Evolutionary conservation across 2,329 filamentous ascomycete species (phyloP), one percentile per base, ranked within the genome.

Genomic region (Aspergillus sp.): DNA sequence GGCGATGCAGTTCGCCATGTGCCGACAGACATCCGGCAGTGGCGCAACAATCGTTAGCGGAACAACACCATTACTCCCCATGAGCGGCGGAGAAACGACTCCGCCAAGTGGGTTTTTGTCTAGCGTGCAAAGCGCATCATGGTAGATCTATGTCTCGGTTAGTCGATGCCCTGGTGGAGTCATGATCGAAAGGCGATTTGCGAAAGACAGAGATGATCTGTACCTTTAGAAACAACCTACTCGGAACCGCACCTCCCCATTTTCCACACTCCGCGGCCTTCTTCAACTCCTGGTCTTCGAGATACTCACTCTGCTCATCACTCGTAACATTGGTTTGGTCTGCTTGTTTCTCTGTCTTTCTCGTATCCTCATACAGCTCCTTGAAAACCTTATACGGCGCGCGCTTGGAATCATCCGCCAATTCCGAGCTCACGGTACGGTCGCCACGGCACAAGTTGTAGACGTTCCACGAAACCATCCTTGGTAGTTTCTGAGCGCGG

Each of bases 1-100:
- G 3, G 84, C 90, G 38, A 94, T 93, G 22, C 91, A 80, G 67
- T 93, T 93, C 1, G 89, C 87, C 78, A 91, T 90, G 73, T 93
- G 90, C 1, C 89, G 83, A 63, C 86, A 86, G 30, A 93, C 86
- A 71, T 93, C 91, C 0, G 88, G 87, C 23, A 91, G 82, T 67
- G 85, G 84, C 0, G 86, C 88, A 30, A 93, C 86, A 46, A 92
- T 84, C 0, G 89, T 90, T 65, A 93, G 74, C 0, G 90, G 90
- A 8, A 90, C 77, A 0, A 85, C 84, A 3, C 91, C 91, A 62
- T 80, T 82, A 65, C 82, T 86, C 53, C 87, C 87, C 73, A 84
- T 81, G 57, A 89, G 75, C 28, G 83, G 82, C 11, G 87, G 88
- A 22, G 82, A 87, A 49, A 87, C 83, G 43, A 86, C 62, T 58